Conservation (phyloP, 2,329 filamentous ascomycete genomes). For the Calonectria hawksworthii region DNA sequence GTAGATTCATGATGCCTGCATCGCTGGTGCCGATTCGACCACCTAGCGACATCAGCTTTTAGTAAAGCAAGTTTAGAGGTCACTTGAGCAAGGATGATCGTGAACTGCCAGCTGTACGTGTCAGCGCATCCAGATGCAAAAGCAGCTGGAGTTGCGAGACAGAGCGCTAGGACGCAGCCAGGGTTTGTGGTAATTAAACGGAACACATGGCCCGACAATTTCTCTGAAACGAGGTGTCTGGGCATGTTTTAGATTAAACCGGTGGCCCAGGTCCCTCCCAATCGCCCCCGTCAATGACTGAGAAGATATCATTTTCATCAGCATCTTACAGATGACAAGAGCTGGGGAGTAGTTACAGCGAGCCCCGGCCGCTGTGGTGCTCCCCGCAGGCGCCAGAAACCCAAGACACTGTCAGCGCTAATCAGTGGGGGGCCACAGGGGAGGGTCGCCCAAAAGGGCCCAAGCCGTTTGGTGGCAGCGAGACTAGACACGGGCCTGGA, state of each 20-base stretch:
- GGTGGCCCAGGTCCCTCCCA: neutral
- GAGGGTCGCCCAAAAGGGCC: neutral
- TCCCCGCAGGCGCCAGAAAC: neutral
- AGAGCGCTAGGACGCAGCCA: neutral
- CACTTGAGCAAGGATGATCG: neutral
- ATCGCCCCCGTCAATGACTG: neutral
- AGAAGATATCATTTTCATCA: neutral
- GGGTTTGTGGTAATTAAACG: neutral
- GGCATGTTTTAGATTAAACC: neutral
- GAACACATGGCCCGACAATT: neutral
- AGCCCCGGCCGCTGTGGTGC: neutral
- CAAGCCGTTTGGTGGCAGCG: neutral
- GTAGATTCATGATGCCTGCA: constrained; percentile 36
- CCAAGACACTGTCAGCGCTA: neutral
- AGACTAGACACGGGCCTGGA: neutral
- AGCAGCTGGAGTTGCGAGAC: neutral
- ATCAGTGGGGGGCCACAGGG: neutral
- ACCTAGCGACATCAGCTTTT: neutral
- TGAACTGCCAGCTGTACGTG: neutral
- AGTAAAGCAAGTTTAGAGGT: neutral
- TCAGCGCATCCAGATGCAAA: neutral
- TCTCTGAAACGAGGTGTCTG: neutral
- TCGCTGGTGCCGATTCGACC: neutral
- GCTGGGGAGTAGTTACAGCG: neutral
- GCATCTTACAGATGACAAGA: neutral